phyloP scores from a whole-genome alignment of 1,139 yeast genomes.

The Candida tropicalis region DNA sequence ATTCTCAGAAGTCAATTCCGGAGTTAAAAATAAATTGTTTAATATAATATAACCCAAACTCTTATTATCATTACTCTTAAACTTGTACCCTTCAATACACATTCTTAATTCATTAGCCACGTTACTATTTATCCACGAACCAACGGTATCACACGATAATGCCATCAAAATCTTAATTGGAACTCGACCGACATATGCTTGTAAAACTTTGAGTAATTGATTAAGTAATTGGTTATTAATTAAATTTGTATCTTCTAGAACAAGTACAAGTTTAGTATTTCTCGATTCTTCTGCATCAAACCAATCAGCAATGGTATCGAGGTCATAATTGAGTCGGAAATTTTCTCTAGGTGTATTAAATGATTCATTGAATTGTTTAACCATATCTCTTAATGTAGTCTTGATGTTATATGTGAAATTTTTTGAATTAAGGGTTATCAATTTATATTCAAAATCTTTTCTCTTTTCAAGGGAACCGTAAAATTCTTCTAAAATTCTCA shows the following conservation, averaged over 20 bases:
- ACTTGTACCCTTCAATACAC: conserved; percentile 42
- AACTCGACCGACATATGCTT: conserved; percentile 34
- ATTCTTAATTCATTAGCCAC: conserved; percentile 35
- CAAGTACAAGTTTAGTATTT: conserved; percentile 33
- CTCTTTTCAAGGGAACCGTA: conserved; percentile 23
- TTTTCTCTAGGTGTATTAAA: conserved; percentile 13
- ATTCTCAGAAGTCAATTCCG: conserved; percentile 21
- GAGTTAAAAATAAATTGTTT: conserved; percentile 35
- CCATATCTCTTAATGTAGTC: conserved; percentile 39
- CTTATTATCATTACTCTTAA: conserved; percentile 45
- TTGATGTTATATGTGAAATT: conserved; percentile 42
- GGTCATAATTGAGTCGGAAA: conserved; percentile 46
- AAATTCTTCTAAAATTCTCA: conserved; percentile 48
- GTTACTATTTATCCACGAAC: conserved; percentile 40
- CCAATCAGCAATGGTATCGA: conserved; percentile 56
- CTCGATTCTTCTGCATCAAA: conserved; percentile 20
- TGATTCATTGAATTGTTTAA: conserved; percentile 30
- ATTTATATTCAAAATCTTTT: conserved; percentile 22
- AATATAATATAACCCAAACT: conserved; percentile 41
- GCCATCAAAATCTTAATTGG: conserved; percentile 56
- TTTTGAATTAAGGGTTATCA: conserved; percentile 45
- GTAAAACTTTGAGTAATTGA: conserved; percentile 50
- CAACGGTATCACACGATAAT: conserved; percentile 47
- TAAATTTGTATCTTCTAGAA: conserved; percentile 69
- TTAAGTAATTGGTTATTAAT: conserved; percentile 54